Evolutionary conservation across 2,329 filamentous ascomycete genomes (phyloP).

Genomic region (Lasiodiplodia theobromae): DNA sequence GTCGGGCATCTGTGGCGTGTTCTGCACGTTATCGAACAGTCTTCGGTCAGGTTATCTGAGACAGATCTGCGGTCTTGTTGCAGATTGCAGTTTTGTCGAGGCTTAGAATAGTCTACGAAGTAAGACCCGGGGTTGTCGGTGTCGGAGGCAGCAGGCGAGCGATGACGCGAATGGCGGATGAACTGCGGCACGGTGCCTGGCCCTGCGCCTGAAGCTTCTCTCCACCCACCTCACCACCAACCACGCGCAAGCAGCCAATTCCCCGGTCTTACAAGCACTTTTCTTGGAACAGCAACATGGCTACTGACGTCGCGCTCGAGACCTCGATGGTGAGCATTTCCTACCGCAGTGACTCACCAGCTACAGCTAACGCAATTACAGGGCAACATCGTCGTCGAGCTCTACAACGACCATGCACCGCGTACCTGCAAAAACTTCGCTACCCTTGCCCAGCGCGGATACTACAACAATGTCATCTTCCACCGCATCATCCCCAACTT

Average conservation of each 20-base stretch:
- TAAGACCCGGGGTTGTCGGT: background rate
- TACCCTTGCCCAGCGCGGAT: conserved; percentile 79
- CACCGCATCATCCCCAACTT: conserved; percentile 96
- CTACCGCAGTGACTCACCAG: conserved; percentile 30
- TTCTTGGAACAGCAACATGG: conserved; percentile 58
- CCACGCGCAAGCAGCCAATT: background rate
- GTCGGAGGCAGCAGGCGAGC: background rate
- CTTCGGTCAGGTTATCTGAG: background rate
- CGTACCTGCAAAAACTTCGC: conserved; percentile 89
- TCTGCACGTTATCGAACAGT: background rate
- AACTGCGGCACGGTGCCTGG: background rate
- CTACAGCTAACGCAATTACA: conserved; percentile 46
- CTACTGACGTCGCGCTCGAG: conserved; percentile 80
- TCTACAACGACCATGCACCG: conserved; percentile 88
- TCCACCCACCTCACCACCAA: background rate
- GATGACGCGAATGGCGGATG: conserved; percentile 17
- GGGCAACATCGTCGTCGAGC: conserved; percentile 86
- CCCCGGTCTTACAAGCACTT: background rate
- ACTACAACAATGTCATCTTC: conserved; percentile 87
- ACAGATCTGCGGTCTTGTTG: background rate
- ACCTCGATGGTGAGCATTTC: conserved; percentile 75
- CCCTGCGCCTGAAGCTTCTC: background rate
- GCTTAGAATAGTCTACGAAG: background rate
- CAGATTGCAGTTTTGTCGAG: background rate
- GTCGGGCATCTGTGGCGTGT: background rate